A percentile compares a stretch with the other conserved stretches of the same genome.
Conservation (phyloP, 495 filamentous ascomycete genomes). For the Physcia stellaris region DNA sequence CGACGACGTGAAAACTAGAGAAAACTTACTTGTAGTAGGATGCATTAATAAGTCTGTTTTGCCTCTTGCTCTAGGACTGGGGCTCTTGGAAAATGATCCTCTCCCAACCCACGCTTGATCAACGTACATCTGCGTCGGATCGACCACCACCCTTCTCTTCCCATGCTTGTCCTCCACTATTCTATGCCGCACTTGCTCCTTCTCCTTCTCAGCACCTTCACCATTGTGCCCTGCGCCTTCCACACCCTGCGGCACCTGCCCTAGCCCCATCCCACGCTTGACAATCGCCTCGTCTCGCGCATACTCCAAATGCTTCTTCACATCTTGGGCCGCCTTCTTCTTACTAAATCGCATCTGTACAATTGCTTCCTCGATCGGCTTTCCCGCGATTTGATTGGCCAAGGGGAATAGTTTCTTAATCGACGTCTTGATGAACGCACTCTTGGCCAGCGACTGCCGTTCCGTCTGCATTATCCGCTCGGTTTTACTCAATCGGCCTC, state of each 20-base stretch:
- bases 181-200: conserved; percentile 24
- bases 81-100: conserved; percentile 40
- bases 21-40: conserved; percentile 57
- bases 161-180: conserved; percentile 34
- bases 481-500: conserved; percentile 50
- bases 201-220: conserved; percentile 30
- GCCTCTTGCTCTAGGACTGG: conserved; percentile 58
- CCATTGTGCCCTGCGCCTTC: conserved; percentile 39
- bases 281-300: conserved; percentile 69
- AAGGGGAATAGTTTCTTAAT: conserved; percentile 79
- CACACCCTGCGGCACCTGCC: conserved; percentile 19
- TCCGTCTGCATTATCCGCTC: conserved; percentile 60
- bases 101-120: conserved; percentile 83
- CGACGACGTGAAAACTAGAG: neutral
- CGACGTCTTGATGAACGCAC: conserved; percentile 58
- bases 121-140: conserved; percentile 70
- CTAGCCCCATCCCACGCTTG: conserved; percentile 73
- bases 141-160: conserved; percentile 45
- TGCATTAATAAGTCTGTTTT: conserved; percentile 42
- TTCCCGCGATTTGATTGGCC: conserved; percentile 77
- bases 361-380: conserved; percentile 83
- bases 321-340: conserved; percentile 81
- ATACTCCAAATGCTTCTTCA: conserved; percentile 58
- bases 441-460: conserved; percentile 48
- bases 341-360: conserved; percentile 88